Percentiles rank a stretch among this genome's conserved stretches.
Evolutionary conservation across 331 rosid genomes (phyloP).

Genomic region (Malus hybrid): DNA sequence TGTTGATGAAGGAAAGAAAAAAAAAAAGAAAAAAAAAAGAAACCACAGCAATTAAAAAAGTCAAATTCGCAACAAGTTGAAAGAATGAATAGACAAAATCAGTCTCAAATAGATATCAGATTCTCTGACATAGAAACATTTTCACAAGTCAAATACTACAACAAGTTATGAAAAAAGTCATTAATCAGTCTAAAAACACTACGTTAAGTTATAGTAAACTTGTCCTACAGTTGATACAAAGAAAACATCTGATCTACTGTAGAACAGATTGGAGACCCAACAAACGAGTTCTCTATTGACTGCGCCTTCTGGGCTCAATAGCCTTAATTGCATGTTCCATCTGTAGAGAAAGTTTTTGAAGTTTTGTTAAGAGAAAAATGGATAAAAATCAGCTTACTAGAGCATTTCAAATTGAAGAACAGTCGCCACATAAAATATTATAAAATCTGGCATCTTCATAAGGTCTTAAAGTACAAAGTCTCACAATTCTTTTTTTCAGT

Average conservation of each 20-base stretch:
- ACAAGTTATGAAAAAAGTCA: background rate
- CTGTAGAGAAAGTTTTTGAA: background rate
- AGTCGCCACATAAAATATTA: background rate
- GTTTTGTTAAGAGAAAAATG: background rate
- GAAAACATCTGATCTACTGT: background rate
- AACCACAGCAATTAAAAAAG: too few species aligned
- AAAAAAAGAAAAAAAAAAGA: too few species aligned
- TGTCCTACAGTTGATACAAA: background rate
- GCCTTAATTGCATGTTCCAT: background rate
- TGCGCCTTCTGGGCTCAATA: background rate
- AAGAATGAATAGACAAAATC: too few species aligned
- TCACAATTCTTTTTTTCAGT: background rate
- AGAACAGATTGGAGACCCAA: background rate
- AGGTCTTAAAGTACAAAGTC: background rate
- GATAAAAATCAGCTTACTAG: background rate
- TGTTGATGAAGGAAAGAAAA: too few species aligned
- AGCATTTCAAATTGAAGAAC: background rate
- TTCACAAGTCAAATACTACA: too few species aligned
- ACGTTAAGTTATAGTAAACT: background rate
- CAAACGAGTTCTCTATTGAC: background rate
- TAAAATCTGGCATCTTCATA: background rate
- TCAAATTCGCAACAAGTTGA: too few species aligned
- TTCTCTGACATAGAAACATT: too few species aligned
- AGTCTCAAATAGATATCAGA: too few species aligned
- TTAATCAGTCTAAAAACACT: background rate